Evolutionary conservation across 768 basidiomycete genomes (phyloP).

Genomic region (Auricularia sp.): DNA sequence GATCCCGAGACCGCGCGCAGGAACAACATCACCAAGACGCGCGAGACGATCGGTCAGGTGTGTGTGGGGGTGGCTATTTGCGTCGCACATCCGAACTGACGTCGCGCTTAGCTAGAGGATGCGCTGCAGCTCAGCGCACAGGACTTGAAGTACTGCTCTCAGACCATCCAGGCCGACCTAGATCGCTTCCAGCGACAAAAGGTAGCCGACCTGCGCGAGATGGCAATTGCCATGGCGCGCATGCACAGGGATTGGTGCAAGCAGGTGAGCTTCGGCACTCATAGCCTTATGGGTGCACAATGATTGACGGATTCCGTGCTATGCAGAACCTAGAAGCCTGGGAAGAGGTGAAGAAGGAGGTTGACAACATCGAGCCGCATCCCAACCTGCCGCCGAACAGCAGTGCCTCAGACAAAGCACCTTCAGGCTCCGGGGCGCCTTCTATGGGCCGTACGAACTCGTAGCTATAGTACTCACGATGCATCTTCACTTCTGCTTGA

Average conservation of each 20-base stretch:
- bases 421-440: not conserved
- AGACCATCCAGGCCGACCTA: constrained; percentile 92
- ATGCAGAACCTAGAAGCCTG: constrained; percentile 88
- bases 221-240: constrained; percentile 82
- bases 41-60: constrained; percentile 80
- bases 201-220: constrained; percentile 89
- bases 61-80: constrained; percentile 32
- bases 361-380: constrained; percentile 82
- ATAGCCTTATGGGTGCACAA: not conserved
- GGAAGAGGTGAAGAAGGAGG: constrained; percentile 91
- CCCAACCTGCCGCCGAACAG: constrained; percentile 53
- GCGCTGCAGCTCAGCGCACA: constrained; percentile 85
- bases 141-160: constrained; percentile 92
- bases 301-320: constrained; percentile 4
- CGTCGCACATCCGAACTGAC: constrained; percentile 19
- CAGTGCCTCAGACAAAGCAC: not conserved
- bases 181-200: constrained; percentile 99
- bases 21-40: constrained; percentile 87
- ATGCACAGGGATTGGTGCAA: constrained; percentile 95
- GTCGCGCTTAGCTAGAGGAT: constrained; percentile 59
- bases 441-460: not conserved
- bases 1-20: constrained; percentile 94
- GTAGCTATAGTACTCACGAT: not conserved
- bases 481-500: not conserved
- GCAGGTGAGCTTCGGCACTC: constrained; percentile 47